Evolutionary conservation across 371 early-diverging fungal genomes (phyloP), one percentile per base, ranked within the genome.

Genomic region (Rhizopus stolonifer): DNA sequence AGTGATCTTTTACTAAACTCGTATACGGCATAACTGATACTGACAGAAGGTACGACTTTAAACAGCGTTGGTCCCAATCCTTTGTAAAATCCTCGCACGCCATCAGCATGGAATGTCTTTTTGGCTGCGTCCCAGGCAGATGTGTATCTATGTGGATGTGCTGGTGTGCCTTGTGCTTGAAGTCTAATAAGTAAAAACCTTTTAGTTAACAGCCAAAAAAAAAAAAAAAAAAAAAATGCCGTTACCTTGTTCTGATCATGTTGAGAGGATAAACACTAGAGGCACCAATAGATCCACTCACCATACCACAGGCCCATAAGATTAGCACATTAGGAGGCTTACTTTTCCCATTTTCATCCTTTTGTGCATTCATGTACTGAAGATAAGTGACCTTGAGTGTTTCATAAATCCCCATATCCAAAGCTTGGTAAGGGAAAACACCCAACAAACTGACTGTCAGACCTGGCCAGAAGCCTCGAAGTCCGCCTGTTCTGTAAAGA

Each of bases 101-200:
- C 94, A 49, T 92, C 95, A 18, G 82, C 79, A 45, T 72, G 77
- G 4, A 77, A 88, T 5, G 89, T 89, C 58, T 80, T 82, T 40
- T 74, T 67, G 13, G 86, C 81, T 8, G 82, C 88, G 62, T 92
- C 90, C 63, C 83, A 76, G 9, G 86, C 81, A 18, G 80, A 78
- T 4, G 79, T 76, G 63, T 92, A 92, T 11, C 60, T 66, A 58
- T 82, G 73, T 31, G 91, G 89, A 65, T 90, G 90, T 22, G 81
- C 82, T 5, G 86, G 84, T 9, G 91, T 91, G 5, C 89, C 90
- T 69, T 92, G 92, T 9, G 92, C 90, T 76, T 92, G 91, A 52
- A 92, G 65, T 63, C 92, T 89, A 62, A 14, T 24, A 13, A 17
- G 24, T 22, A 14, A 22, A 29, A 22, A n/a, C 1, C 14, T 7